Conservation (phyloP, 257 asterid species). For the Gynochthodes officinalis region DNA sequence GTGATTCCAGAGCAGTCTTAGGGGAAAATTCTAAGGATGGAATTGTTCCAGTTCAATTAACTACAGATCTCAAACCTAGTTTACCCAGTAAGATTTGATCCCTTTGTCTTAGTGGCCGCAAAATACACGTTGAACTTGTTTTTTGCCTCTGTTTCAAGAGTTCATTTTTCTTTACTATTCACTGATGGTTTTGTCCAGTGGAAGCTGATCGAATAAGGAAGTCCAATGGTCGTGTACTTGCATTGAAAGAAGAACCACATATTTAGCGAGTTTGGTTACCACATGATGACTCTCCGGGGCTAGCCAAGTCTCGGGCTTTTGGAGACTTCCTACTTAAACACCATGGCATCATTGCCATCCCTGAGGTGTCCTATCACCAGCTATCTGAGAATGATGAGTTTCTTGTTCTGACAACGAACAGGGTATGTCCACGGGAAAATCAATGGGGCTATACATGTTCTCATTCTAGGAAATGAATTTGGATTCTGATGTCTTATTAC, state of each 20-base stretch:
- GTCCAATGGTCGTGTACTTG: slow-evolving; percentile 66
- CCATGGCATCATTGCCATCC: slow-evolving; percentile 63
- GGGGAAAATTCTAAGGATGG: slow-evolving; percentile 56
- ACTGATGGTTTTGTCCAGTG: slow-evolving; percentile 32
- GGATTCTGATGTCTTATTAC: not conserved
- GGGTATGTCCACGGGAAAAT: slow-evolving; percentile 38
- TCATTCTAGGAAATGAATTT: not conserved
- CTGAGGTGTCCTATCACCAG: slow-evolving; percentile 55
- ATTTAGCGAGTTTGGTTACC: slow-evolving; percentile 80
- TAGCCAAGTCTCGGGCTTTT: slow-evolving; percentile 85
- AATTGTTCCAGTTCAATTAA: slow-evolving; percentile 53
- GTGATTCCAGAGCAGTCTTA: slow-evolving; percentile 76
- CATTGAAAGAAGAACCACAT: slow-evolving; percentile 63
- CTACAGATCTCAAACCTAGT: slow-evolving; percentile 83
- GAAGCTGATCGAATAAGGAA: slow-evolving; percentile 80
- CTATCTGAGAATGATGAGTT: slow-evolving; percentile 56
- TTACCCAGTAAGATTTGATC: slow-evolving; percentile 44
- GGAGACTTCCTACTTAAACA: slow-evolving; percentile 72
- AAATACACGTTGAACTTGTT: not conserved
- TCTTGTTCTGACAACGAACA: slow-evolving; percentile 77
- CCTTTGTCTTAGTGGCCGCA: not conserved
- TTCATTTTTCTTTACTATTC: not conserved
- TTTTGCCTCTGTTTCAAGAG: not conserved
- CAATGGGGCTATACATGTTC: not conserved
- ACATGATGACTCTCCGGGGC: slow-evolving; percentile 66